Base-by-base conservation (phyloP, 2,329 filamentous ascomycete genomes). In the Xylaria polymorpha region DNA sequence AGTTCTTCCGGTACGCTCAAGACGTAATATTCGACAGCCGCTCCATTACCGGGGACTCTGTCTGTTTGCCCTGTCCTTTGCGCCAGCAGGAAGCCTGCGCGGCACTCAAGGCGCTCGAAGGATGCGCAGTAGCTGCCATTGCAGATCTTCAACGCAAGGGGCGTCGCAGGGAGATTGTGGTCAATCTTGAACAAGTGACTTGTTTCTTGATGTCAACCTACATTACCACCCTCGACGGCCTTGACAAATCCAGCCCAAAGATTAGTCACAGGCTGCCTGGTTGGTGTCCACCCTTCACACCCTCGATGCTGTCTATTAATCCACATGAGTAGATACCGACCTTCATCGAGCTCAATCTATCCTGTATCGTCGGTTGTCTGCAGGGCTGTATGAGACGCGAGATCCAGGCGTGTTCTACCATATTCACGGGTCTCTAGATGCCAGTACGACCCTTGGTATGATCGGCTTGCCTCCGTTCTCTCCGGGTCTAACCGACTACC, bases 381-480 rank as follows among this genome's bases (percentile, higher is more conserved):
- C 91, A 15, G 92, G 92, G 69, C 80, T 93, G 1, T 93, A 93
- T 79, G 84, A 86, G 74, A 92, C 91, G 9, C 90, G 88, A 76
- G 85, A 83, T n/a, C 80, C 83, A 1, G 87, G 86, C n/a, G 85
- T 90, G 75, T 93, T 88, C 75, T 94, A 92, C 76, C 91, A 94
- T 75, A 91, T 93, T 32, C 91, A 93, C 76, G 91, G 91, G 53
- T 93, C 91, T 0, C 80, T 94, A 0, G 91, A 93, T 73, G 91
- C 91, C 3, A 89, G 87, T 10, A 90, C 86, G 8, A 91, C 90
- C 0, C 80, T 93, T 35, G 84, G 86, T 53, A 93, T 93, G 90
- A 86, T 93, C 72, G 91, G 90, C 0, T 80, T 93, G 5, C 86
- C 89, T 59, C 83, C 89, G 0, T 85, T 88, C 64, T 82, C 87